Percentiles rank a stretch among this genome's conserved stretches.
phyloP scores from a whole-genome alignment of 2,329 filamentous ascomycete genomes.

The Neurospora sp. region DNA sequence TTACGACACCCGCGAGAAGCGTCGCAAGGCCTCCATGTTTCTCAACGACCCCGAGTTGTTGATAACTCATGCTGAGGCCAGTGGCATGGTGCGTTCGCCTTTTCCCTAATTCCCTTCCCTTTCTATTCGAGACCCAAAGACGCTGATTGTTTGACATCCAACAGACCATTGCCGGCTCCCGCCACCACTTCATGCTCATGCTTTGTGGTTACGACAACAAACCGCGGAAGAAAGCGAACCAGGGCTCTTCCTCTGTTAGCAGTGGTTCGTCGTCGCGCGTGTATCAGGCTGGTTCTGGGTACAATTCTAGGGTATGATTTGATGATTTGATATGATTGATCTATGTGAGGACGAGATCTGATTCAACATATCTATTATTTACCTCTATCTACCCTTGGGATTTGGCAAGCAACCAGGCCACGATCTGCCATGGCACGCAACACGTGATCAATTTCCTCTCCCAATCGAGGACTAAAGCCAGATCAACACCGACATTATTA shows the following conservation, averaged over 20 bases:
- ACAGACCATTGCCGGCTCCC: constrained; percentile 45
- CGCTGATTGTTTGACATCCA: neutral
- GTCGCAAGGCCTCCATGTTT: constrained; percentile 40
- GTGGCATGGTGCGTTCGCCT: constrained; percentile 38
- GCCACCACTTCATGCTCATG: constrained; percentile 45
- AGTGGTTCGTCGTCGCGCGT: neutral
- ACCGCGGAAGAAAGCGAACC: constrained; percentile 1
- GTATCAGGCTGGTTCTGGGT: neutral
- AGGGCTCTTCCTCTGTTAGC: neutral
- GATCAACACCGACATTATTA: too few relatives aligned
- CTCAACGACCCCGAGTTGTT: constrained; percentile 48
- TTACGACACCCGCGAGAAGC: constrained; percentile 32
- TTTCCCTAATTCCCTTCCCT: neutral
- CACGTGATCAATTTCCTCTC: too few relatives aligned
- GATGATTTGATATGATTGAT: neutral
- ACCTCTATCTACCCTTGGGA: too few relatives aligned
- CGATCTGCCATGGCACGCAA: too few relatives aligned
- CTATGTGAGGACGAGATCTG: neutral
- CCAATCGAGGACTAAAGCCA: too few relatives aligned
- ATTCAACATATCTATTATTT: neutral
- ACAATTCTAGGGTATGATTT: neutral
- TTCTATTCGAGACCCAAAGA: neutral
- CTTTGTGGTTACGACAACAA: constrained; percentile 41
- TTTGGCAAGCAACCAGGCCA: too few relatives aligned
- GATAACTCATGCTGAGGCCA: constrained; percentile 47